Base-by-base conservation (phyloP, 768 basidiomycete species). In the Hortiboletus flavorubellus region DNA sequence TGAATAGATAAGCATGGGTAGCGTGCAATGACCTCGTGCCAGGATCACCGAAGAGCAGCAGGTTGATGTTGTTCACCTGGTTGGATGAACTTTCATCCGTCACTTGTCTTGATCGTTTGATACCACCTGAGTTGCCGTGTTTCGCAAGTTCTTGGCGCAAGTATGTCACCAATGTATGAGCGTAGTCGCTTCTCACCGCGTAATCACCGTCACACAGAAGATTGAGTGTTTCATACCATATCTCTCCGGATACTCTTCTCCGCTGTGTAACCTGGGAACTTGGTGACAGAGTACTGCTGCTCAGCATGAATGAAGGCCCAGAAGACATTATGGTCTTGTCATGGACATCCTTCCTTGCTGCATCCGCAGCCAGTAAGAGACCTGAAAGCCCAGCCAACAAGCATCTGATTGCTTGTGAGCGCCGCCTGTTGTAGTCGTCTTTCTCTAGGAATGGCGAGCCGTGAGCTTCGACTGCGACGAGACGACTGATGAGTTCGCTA, bases 161-260 rank as follows among this genome's bases (percentile, higher is more conserved):
- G 72, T 93, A 97, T 45, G 85, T 82, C 4, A 88, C 72, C n/a
- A 97, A 71, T 5, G 85, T 82, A 37, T 79, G 74, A 1, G 85
- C 80, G 66, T 93, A 95, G 59, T 91, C 89, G 12, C 82, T 80
- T 52, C 94, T 84, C 21, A 95, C 84, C n/a, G 81, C 74, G 62
- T 82, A 86, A 53, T 91, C 86, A 12, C 73, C 69, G 66, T 96
- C 92, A 66, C 92, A 95, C 5, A 96, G 72, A 29, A 97, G 76
- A 46, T 86, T 87, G 42, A 96, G 70, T 2, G 91, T 94, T 57
- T 96, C 93, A 67, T 93, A 91, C 93, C 93, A 96, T 34, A 88
- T 81, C 65, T 93, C 92, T 30, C 89, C 86, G 4, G 87, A 78
- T 33, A 97, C 80, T 57, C 78, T 78, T 10, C 83, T 85, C 54